Evolutionary conservation across 2,329 filamentous ascomycete genomes (phyloP).

Genomic region (Microcyclospora pomicola): DNA sequence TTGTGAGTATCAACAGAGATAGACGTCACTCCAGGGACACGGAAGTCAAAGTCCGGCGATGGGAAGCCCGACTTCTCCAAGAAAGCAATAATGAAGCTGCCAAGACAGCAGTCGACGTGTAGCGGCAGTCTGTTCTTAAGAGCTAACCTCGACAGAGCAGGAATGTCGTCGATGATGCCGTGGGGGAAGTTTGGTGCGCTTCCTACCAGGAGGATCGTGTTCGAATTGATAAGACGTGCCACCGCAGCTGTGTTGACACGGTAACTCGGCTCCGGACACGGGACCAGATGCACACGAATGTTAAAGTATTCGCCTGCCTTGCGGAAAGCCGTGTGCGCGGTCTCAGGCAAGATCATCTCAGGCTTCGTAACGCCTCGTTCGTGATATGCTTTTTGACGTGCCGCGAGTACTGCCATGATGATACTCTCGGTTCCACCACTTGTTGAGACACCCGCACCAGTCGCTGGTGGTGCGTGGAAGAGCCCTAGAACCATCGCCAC

Average conservation of each 20-base stretch:
- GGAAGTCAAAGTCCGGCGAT: conserved; percentile 80
- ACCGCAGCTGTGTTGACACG: conserved; percentile 71
- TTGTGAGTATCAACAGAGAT: conserved; percentile 98
- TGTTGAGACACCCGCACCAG: conserved; percentile 65
- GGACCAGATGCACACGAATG: conserved; percentile 82
- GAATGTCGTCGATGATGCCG: conserved; percentile 92
- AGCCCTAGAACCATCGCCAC: conserved; percentile 73
- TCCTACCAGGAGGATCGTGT: conserved; percentile 85
- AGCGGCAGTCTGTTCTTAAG: conserved; percentile 67
- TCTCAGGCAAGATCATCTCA: conserved; percentile 95
- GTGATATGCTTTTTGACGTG: conserved; percentile 71
- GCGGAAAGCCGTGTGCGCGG: conserved; percentile 88
- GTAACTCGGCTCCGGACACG: conserved; percentile 72
- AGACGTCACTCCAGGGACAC: conserved; percentile 81
- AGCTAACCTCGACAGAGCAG: conserved; percentile 69
- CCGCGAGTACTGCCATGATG: conserved; percentile 83
- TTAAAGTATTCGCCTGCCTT: conserved; percentile 94
- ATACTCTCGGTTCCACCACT: conserved; percentile 94
- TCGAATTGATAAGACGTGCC: conserved; percentile 76
- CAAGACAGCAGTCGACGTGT: conserved; percentile 95
- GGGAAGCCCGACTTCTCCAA: conserved; percentile 90
- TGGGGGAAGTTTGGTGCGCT: conserved; percentile 97
- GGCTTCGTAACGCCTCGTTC: conserved; percentile 84
- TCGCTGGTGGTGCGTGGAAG: conserved; percentile 65
- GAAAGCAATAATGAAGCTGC: conserved; percentile 87